Percentiles rank a stretch among this genome's conserved stretches.
phyloP scores from a whole-genome alignment of 2,329 filamentous ascomycete genomes.

The Fulvia fulva region DNA sequence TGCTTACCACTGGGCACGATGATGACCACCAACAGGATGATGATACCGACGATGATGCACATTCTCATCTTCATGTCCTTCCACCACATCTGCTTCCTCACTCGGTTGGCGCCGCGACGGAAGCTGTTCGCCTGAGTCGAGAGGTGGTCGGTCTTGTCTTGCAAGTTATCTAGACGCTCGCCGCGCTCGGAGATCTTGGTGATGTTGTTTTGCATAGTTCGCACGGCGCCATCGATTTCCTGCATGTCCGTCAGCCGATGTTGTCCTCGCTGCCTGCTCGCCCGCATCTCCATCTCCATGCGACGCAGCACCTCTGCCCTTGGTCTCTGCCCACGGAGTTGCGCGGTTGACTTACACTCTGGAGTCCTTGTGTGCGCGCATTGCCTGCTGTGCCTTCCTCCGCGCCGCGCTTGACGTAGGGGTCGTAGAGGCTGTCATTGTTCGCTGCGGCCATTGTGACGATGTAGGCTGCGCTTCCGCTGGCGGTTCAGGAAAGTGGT shows the following conservation, averaged over 20 bases:
- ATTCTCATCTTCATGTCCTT: constrained; percentile 99
- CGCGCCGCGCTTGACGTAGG: constrained; percentile 26
- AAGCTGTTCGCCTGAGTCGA: constrained; percentile 91
- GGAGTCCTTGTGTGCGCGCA: constrained; percentile 23
- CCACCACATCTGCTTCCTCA: constrained; percentile 97
- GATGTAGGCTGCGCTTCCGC: constrained; percentile 5
- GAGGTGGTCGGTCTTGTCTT: constrained; percentile 92
- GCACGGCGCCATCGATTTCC: constrained; percentile 97
- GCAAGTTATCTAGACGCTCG: constrained; percentile 77
- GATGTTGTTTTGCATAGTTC: constrained; percentile 96
- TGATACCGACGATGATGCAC: constrained; percentile 86
- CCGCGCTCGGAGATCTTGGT: constrained; percentile 94
- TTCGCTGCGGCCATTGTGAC: constrained; percentile 19
- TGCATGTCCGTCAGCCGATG: constrained; percentile 38
- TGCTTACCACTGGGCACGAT: constrained; percentile 80
- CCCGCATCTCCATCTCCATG: background rate
- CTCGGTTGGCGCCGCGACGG: constrained; percentile 90
- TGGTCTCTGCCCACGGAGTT: background rate
- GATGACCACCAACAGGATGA: constrained; percentile 88
- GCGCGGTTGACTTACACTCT: constrained; percentile 17
- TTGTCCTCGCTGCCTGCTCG: constrained; percentile 3
- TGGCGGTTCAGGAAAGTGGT: constrained; percentile 10
- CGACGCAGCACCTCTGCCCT: background rate
- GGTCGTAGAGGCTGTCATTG: constrained; percentile 25
- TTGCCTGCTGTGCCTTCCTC: constrained; percentile 8